Percentiles rank a stretch among this genome's conserved stretches.
These are phyloP conservation scores for Moniliophthora roreri DNA, from an alignment of 1,284 basidiomycete species.

Conservation along the genomic window DNA sequence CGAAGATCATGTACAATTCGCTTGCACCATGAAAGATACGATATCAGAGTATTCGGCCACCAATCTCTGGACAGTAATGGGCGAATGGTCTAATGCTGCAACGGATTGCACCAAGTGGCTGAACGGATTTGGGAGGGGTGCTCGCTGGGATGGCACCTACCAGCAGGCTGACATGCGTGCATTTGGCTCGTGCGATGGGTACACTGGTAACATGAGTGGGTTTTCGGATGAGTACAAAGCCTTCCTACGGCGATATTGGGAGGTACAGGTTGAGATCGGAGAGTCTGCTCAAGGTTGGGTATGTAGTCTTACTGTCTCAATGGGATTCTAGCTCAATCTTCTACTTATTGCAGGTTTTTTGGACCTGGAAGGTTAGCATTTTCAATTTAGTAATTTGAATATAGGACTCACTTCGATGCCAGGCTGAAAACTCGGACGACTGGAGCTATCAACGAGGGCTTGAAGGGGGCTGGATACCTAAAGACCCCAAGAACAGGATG, in stretches of 20 bases:
- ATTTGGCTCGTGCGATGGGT: slow-evolving; percentile 59
- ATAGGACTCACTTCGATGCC: slow-evolving; percentile 18
- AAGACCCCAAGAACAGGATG: slow-evolving; percentile 57
- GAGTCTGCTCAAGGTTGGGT: slow-evolving; percentile 72
- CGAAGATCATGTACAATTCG: slow-evolving; percentile 51
- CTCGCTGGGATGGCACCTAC: slow-evolving; percentile 65
- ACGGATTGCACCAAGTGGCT: slow-evolving; percentile 84
- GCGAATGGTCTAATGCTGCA: slow-evolving; percentile 78
- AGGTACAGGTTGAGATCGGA: slow-evolving; percentile 70
- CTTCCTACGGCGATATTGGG: slow-evolving; percentile 73
- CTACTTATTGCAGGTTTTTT: slow-evolving; percentile 43
- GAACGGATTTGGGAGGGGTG: slow-evolving; percentile 72
- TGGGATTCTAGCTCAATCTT: not conserved
- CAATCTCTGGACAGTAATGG: slow-evolving; percentile 64
- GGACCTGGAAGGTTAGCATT: slow-evolving; percentile 73
- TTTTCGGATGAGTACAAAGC: slow-evolving; percentile 67
- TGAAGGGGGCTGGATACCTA: slow-evolving; percentile 72
- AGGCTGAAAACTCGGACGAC: slow-evolving; percentile 74
- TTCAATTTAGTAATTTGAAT: slow-evolving; percentile 5
- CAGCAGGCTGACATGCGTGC: slow-evolving; percentile 31
- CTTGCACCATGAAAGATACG: slow-evolving; percentile 39
- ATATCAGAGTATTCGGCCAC: slow-evolving; percentile 40
- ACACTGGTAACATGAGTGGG: slow-evolving; percentile 55
- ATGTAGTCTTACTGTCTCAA: not conserved
- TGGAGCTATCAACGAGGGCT: slow-evolving; percentile 69